Evolutionary conservation across 192 early-diverging fungal genomes (phyloP), one percentile per base, ranked within the genome.

Genomic region (Umbelopsis ramanniana): DNA sequence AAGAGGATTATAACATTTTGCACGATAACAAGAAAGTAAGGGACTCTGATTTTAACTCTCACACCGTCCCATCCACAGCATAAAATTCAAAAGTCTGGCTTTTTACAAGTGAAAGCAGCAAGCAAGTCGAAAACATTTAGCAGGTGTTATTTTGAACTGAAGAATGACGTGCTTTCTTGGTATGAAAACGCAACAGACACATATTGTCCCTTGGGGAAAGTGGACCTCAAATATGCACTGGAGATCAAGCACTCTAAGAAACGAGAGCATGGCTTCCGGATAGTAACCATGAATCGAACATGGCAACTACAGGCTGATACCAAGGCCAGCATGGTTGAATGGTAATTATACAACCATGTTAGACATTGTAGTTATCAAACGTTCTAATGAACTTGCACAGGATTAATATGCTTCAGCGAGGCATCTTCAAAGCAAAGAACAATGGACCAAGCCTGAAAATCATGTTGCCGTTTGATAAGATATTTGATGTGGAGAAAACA

Each of bases 261-360:
- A 35, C 69, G 69, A 19, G 72, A 84, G 33, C 71, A 74, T 38
- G 81, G 71, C 4, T 84, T 90, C 47, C 72, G 73, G 6, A 79
- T 90, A 33, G 74, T 84, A 2, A 89, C 84, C 8, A 77, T 73
- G 50, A 74, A 75, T 10, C 83, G 82, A 55, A 84, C 82, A 38
- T 87, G 84, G 72, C 74, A 81, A 23, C 82, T 92, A 24, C 79
- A 79, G 38, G 89, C 90, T 1, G 90, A 92, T 68, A 87, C 89
- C 0, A 73, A 79, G 71, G 63, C 82, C 4, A 71, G 70, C 9
- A 76, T 74, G 57, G 60, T 81, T 2, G 90, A 92, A 77, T 92
- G 90, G 86, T 73, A 79, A 47, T 38, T 29, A 17, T 17, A 11
- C 26, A 26, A 43, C 6, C 3, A 43, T 68, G 15, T 38, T 43